A percentile compares a stretch with the other conserved stretches of the same genome.
phyloP scores from a whole-genome alignment of 306 rosid species.

The Cucumis cinereus region DNA sequence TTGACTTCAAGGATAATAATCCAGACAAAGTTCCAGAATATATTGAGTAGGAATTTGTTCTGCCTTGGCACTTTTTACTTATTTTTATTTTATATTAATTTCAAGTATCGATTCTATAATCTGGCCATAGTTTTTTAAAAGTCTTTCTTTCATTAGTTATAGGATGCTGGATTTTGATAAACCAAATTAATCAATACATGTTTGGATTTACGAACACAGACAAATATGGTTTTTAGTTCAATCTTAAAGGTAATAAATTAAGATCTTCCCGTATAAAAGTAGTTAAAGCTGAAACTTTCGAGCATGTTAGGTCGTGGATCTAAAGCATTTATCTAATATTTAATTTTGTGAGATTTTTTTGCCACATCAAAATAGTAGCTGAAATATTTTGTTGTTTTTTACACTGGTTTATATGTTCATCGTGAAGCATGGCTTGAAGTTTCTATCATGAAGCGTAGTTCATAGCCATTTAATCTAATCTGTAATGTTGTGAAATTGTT shows the following conservation, averaged over 20 bases:
- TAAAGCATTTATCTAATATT: neutral
- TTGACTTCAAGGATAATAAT: constrained; percentile 61
- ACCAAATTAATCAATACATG: neutral
- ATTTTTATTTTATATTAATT: neutral
- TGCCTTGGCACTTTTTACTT: neutral
- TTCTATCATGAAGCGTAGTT: neutral
- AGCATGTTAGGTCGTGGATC: neutral
- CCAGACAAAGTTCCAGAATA: constrained; percentile 45
- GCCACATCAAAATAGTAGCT: neutral
- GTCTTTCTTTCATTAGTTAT: neutral
- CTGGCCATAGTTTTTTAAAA: neutral
- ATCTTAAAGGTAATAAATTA: neutral
- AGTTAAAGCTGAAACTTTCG: neutral
- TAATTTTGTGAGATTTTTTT: neutral
- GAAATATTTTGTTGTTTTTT: neutral
- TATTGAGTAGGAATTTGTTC: constrained; percentile 47
- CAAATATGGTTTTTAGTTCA: neutral
- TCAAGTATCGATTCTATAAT: neutral
- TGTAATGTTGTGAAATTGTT: neutral
- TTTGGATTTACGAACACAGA: neutral
- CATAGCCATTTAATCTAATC: neutral
- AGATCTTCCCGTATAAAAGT: neutral
- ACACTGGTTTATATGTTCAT: neutral
- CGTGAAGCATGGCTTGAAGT: too few species aligned
- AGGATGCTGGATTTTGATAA: neutral